These are phyloP conservation scores for Acanthamoeba divionensis DNA, from an alignment of 208 protist genomes.

Conservation along the genomic window DNA sequence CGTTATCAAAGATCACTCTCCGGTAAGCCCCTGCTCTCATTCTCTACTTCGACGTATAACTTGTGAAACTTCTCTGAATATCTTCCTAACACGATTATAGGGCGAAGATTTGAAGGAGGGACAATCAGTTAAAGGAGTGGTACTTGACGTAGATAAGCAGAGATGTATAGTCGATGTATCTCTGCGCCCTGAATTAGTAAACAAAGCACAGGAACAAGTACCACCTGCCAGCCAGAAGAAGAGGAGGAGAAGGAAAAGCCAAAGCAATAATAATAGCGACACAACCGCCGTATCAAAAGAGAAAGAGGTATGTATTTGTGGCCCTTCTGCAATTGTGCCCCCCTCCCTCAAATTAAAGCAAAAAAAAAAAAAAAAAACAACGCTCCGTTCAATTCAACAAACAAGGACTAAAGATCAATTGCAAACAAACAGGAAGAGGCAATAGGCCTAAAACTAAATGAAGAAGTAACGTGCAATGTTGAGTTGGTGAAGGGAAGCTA, in stretches of 20 bases:
- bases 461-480: neutral
- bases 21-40: neutral
- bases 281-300: no score
- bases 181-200: slow-evolving; percentile 30
- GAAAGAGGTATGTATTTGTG: no score
- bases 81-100: neutral
- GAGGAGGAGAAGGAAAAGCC: slow-evolving; percentile 9
- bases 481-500: slow-evolving; percentile 51
- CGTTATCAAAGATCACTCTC: slow-evolving; percentile 39
- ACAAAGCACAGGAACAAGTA: neutral
- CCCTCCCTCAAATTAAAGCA: no score
- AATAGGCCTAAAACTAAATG: neutral
- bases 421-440: neutral
- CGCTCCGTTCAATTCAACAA: no score
- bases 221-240: neutral
- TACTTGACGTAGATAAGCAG: slow-evolving; percentile 52
- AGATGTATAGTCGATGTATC: slow-evolving; percentile 35
- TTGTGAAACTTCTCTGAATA: neutral
- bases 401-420: neutral
- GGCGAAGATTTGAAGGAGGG: slow-evolving; percentile 40
- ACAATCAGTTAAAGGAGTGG: neutral
- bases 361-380: no score
- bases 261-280: neutral
- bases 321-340: no score
- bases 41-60: no score